Evolutionary conservation across 208 protist species (phyloP), one percentile per base, ranked within the genome.

Genomic region (Tetramitus jugosus): DNA sequence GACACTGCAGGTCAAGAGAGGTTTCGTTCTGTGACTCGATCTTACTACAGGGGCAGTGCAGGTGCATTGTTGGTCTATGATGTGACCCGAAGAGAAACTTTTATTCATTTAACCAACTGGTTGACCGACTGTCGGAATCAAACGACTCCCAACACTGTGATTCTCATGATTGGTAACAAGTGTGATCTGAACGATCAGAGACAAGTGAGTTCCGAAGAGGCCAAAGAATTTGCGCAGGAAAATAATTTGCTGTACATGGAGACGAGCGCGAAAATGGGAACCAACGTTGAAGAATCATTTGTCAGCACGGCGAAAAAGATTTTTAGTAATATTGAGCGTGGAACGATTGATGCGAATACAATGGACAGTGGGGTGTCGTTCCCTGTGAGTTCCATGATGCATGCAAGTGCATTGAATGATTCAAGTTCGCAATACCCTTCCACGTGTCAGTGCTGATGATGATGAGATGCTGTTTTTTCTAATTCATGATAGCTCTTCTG

Each of bases 21-120:
- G n/a, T n/a, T n/a, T n/a, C n/a, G n/a, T n/a, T n/a, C n/a, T n/a
- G n/a, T n/a, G n/a, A n/a, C n/a, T n/a, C n/a, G n/a, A n/a, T n/a
- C n/a, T 79, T 99, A 99, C 90, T 99, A 99, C 85, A 91, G 97
- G 78, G 96, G 97, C 13, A 96, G 96, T 13, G 94, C 94, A 69
- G 96, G 96, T 8, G 96, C 96, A 37, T 87, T 99, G 62, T 92
- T 99, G 37, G 96, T 99, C n/a, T 98, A 98, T 83, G 97, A 99
- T 80, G 96, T 99, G 69, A 98, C 95, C 0, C 88, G 93, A 33
- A 88, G 93, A 52, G 93, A 96, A 45, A 98, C 94, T 35, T 99
- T 98, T 83, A 90, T 93, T 72, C 95, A 98, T 82, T 85, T 99
- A 20, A 87, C 94, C 79, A 91, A 89, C 53, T 98, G 96, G 96